Percentiles rank a stretch among this genome's conserved stretches.
Evolutionary conservation across 2,329 filamentous ascomycete species (phyloP).

Genomic region (Scytalidium lignicola): DNA sequence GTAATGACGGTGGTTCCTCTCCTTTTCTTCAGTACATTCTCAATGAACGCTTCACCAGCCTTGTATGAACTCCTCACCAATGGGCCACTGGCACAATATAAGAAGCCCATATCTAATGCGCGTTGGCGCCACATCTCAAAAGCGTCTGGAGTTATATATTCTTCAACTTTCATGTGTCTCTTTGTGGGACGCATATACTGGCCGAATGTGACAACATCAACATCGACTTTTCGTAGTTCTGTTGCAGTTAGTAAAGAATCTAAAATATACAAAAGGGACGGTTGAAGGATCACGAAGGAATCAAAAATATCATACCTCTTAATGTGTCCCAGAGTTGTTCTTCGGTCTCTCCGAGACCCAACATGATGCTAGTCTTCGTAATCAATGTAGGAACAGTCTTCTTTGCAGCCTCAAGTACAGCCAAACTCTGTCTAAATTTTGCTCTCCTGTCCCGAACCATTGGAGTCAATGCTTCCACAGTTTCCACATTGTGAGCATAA

Average conservation of each 20-base stretch:
- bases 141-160: conserved; percentile 85
- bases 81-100: conserved; percentile 93
- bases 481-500: conserved; percentile 96
- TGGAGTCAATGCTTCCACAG: conserved; percentile 83
- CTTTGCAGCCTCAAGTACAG: conserved; percentile 78
- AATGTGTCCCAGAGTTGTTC: conserved; percentile 77
- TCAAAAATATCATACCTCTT: conserved; percentile 44
- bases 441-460: conserved; percentile 86
- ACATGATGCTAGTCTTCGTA: conserved; percentile 98
- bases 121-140: conserved; percentile 91
- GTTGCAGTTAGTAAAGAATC: conserved; percentile 10
- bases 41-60: conserved; percentile 96
- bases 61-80: conserved; percentile 95
- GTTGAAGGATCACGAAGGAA: background rate
- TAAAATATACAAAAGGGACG: background rate
- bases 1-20: conserved; percentile 20
- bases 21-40: conserved; percentile 70
- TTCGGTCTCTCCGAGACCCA: conserved; percentile 89
- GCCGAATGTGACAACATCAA: conserved; percentile 97
- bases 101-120: conserved; percentile 89
- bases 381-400: conserved; percentile 69
- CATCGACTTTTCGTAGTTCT: conserved; percentile 74
- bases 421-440: conserved; percentile 79
- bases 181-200: conserved; percentile 99
- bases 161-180: conserved; percentile 92